Evolutionary conservation across 2,329 filamentous ascomycete species (phyloP), one percentile per base, ranked within the genome.

Genomic region (Periglandula ipomoeae): DNA sequence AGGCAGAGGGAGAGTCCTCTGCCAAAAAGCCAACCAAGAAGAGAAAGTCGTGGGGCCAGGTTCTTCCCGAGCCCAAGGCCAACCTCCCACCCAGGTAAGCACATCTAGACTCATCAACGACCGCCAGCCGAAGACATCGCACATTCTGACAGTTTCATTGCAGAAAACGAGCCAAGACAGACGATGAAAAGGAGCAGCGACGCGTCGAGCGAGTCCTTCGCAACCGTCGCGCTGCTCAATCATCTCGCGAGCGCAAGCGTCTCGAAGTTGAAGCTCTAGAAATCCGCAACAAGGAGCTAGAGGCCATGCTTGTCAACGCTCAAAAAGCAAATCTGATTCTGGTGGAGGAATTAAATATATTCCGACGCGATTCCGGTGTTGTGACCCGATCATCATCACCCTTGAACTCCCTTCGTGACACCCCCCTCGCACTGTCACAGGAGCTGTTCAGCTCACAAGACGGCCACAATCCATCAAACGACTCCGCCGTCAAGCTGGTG

Each of bases 31-130:
- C 79, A 1, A 71, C 77, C 32, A 96, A 96, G 81, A 96, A 96
- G 81, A 79, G 93, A 61, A 98, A 97, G 73, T 97, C 93, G 44
- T 98, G 93, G 93, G 93, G 93, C 44, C 93, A 98, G 69, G 88
- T 95, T 65, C 82, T 97, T 37, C 93, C 93, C 17, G 88, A 94
- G 63, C 93, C 93, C 39, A 97, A 96, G 78, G 97, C 93, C 27
- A 94, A 91, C 63, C 81, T 97, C 7, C 91, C 91, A 52, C 91
- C 91, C 35, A 84, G 90, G 85, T 87, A 80, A 62, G 72, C n/a
- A 43, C 11, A 3, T n/a, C 8, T 19, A 19, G 38, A 26, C 5
- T 10, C n/a, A 22, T 32, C 17, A 13, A 8, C 24, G 20, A 30
- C 37, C 22, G 11, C n/a, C 2, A 24, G n/a, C n/a, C n/a, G n/a